Evolutionary conservation across 2,329 filamentous ascomycete genomes (phyloP).

Genomic region (Pleomassaria siparia): DNA sequence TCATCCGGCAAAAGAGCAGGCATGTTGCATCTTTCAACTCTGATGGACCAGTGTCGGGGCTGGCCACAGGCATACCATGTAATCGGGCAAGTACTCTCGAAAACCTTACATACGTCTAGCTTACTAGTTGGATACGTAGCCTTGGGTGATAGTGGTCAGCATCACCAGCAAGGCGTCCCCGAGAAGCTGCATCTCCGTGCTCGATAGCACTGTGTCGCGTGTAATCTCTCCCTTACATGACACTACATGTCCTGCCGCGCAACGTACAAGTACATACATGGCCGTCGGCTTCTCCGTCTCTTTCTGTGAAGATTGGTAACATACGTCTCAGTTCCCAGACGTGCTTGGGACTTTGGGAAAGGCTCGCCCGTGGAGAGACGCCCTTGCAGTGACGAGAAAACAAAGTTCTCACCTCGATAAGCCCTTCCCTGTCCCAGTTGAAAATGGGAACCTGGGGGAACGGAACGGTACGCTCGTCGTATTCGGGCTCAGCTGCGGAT

Average conservation of each 20-base stretch:
- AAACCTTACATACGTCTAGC: constrained; percentile 9
- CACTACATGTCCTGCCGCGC: constrained; percentile 3
- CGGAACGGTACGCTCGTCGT: constrained; percentile 20
- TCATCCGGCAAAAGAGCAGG: constrained; percentile 12
- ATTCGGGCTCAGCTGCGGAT: constrained; percentile 4
- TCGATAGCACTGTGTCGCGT: background rate
- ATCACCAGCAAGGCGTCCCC: background rate
- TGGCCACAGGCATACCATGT: constrained; percentile 6
- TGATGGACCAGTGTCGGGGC: background rate
- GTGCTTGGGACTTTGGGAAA: background rate
- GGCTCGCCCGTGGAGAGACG: background rate
- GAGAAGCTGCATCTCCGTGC: constrained; percentile 2
- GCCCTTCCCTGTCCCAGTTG: constrained; percentile 11
- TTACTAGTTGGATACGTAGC: constrained; percentile 3
- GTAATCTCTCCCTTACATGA: background rate
- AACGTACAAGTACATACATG: background rate
- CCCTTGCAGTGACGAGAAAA: background rate
- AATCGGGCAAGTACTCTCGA: constrained; percentile 3
- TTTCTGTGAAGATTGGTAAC: background rate
- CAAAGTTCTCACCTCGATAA: constrained; percentile 17
- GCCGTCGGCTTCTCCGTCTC: background rate
- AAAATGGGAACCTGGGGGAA: constrained; percentile 12
- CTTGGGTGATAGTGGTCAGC: background rate
- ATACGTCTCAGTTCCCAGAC: background rate
- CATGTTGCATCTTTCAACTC: constrained; percentile 10